Percentiles rank a stretch among this genome's conserved stretches.
These are phyloP conservation scores for Intubia oerlemansii DNA, from an alignment of 2,329 filamentous ascomycete genomes.

Conservation along the genomic window DNA sequence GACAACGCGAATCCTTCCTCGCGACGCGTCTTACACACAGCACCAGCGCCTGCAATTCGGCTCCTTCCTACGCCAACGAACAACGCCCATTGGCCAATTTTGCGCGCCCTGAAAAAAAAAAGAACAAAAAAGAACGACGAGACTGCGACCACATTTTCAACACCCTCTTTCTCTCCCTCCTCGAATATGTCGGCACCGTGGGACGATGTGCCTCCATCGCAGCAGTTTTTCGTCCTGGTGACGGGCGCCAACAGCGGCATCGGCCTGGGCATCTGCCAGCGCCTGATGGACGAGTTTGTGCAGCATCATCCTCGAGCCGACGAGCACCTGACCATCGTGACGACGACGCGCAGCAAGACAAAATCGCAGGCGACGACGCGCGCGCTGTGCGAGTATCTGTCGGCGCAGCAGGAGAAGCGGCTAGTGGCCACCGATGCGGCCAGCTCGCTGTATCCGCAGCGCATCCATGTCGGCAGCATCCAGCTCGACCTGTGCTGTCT, in stretches of 20 bases:
- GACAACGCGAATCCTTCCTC: too few relatives aligned
- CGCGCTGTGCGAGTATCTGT: conserved; percentile 42
- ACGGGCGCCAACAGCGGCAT: conserved; percentile 83
- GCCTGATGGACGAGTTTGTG: conserved; percentile 80
- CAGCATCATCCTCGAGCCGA: conserved; percentile 40
- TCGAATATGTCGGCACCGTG: conserved; percentile 14
- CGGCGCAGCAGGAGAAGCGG: conserved; percentile 12
- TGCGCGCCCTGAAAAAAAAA: too few relatives aligned
- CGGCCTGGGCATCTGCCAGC: conserved; percentile 63
- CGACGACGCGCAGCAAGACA: conserved; percentile 54
- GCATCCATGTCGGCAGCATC: conserved; percentile 36
- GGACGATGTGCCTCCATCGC: conserved; percentile 14
- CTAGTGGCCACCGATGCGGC: conserved; percentile 15
- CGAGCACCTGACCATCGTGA: conserved; percentile 56
- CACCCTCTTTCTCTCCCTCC: too few relatives aligned
- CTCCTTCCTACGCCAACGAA: too few relatives aligned
- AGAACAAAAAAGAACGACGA: too few relatives aligned
- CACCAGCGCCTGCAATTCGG: too few relatives aligned
- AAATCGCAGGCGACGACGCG: conserved; percentile 57
- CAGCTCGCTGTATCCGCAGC: conserved; percentile 20
- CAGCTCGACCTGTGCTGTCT: conserved; percentile 40
- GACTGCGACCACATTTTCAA: too few relatives aligned
- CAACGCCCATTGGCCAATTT: too few relatives aligned
- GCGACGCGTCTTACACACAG: too few relatives aligned
- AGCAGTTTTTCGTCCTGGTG: conserved; percentile 45